These are phyloP conservation scores for Penicillium sp. DNA, from an alignment of 2,329 filamentous ascomycete genomes.

Conservation along the genomic window DNA sequence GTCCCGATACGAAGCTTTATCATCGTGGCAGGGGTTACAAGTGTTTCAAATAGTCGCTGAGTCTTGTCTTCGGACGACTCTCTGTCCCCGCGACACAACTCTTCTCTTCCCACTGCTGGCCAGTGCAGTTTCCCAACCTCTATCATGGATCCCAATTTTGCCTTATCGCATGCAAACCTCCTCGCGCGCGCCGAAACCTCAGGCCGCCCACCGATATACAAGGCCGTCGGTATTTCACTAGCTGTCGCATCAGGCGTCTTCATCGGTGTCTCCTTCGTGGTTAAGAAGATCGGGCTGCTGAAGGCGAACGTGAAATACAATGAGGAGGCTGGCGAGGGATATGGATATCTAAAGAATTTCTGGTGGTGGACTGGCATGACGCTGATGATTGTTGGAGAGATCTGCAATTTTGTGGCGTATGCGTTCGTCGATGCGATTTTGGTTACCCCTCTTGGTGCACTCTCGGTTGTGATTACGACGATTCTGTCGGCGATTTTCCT, in stretches of 20 bases:
- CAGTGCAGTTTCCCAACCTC: slow-evolving; percentile 46
- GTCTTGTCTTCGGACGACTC: slow-evolving; percentile 24
- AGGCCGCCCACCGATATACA: slow-evolving; percentile 63
- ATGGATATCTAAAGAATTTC: slow-evolving; percentile 91
- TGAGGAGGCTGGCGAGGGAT: slow-evolving; percentile 91
- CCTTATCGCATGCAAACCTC: slow-evolving; percentile 40
- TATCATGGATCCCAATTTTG: slow-evolving; percentile 19
- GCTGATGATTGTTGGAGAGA: slow-evolving; percentile 93
- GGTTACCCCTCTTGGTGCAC: slow-evolving; percentile 84
- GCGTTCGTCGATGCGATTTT: slow-evolving; percentile 95
- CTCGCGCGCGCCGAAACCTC: slow-evolving; percentile 44
- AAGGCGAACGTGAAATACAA: slow-evolving; percentile 95
- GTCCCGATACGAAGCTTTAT: slow-evolving; percentile 11
- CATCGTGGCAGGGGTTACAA: slow-evolving; percentile 13
- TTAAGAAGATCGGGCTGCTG: slow-evolving; percentile 90
- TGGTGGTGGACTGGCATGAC: slow-evolving; percentile 97
- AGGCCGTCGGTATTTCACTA: slow-evolving; percentile 79
- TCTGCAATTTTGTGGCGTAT: slow-evolving; percentile 97
- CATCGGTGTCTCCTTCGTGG: slow-evolving; percentile 90
- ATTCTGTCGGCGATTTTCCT: slow-evolving; percentile 90
- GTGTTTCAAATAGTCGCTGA: slow-evolving; percentile 25
- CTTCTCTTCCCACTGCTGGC: slow-evolving; percentile 23
- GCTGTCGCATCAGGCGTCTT: slow-evolving; percentile 86
- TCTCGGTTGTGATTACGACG: slow-evolving; percentile 89
- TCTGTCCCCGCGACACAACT: slow-evolving; percentile 12